Percentiles rank a stretch among this genome's conserved stretches.
phyloP scores from a whole-genome alignment of 2,329 filamentous ascomycete species.

The Exophiala spinifera region DNA sequence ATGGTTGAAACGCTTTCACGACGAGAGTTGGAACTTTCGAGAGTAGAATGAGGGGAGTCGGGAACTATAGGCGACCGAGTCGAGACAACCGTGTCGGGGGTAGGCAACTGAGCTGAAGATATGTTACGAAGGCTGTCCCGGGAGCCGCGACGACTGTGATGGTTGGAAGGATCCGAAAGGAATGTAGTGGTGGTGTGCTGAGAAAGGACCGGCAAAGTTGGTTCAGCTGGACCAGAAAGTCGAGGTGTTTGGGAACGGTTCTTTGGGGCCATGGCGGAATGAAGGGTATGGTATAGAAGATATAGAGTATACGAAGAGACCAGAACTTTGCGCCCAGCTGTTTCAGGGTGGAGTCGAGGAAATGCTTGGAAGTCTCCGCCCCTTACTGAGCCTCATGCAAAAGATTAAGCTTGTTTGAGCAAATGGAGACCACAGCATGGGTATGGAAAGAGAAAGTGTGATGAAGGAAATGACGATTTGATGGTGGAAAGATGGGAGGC shows the following conservation, averaged over 20 bases:
- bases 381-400: slow-evolving; percentile 31
- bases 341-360: slow-evolving; percentile 26
- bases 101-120: slow-evolving; percentile 13
- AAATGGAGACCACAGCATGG: slow-evolving; percentile 26
- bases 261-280: slow-evolving; percentile 27
- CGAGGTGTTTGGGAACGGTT: slow-evolving; percentile 26
- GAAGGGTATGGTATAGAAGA: slow-evolving; percentile 25
- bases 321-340: slow-evolving; percentile 24
- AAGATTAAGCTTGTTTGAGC: slow-evolving; percentile 30
- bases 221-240: slow-evolving; percentile 18
- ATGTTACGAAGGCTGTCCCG: slow-evolving; percentile 17
- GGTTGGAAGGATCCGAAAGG: slow-evolving; percentile 15
- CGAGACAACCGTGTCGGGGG: slow-evolving; percentile 11
- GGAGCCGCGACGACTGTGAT: slow-evolving; percentile 16
- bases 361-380: slow-evolving; percentile 30
- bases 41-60: slow-evolving; percentile 22
- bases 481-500: slow-evolving; percentile 23
- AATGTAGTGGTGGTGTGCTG: slow-evolving; percentile 15
- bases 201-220: slow-evolving; percentile 15
- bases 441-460: slow-evolving; percentile 22
- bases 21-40: slow-evolving; percentile 23
- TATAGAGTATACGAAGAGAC: slow-evolving; percentile 28
- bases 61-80: slow-evolving; percentile 19
- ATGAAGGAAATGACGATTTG: slow-evolving; percentile 30
- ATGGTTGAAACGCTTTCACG: slow-evolving; percentile 30